phyloP scores from a whole-genome alignment of 78 protist genomes.

The Dictyostelium discoideum region DNA sequence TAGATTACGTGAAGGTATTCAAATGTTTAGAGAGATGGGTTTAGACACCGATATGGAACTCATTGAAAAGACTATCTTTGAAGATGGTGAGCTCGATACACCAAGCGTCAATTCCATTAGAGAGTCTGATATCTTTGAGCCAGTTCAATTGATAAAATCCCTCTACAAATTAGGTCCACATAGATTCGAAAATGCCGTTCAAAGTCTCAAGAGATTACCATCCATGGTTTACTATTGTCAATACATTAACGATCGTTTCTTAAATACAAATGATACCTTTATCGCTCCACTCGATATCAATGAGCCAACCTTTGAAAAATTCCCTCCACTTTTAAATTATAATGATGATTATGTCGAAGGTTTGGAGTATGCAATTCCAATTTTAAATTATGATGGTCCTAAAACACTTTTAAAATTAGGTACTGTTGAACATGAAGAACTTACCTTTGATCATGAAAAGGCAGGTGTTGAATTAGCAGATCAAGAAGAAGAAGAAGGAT shows the following conservation, averaged over 20 bases:
- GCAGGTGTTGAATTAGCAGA: too few relatives aligned
- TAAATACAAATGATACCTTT: background rate
- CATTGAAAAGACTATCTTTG: background rate
- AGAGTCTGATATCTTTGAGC: background rate
- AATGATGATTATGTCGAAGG: background rate
- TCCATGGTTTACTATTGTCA: slow-evolving; percentile 7
- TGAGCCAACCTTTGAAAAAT: background rate
- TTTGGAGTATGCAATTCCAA: too few relatives aligned
- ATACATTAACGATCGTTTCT: background rate
- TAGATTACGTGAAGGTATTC: background rate
- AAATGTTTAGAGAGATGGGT: background rate
- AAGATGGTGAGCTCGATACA: background rate
- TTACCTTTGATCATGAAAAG: too few relatives aligned
- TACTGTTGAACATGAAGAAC: too few relatives aligned
- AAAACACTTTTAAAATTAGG: too few relatives aligned
- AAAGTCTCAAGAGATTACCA: slow-evolving; percentile 7
- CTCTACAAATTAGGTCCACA: slow-evolving; percentile 3
- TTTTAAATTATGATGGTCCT: too few relatives aligned
- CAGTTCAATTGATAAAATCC: background rate
- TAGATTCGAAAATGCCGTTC: background rate
- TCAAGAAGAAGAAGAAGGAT: too few relatives aligned
- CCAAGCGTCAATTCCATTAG: background rate
- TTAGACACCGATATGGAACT: background rate
- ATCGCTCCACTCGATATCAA: background rate
- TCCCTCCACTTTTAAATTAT: background rate